phyloP scores from a whole-genome alignment of 371 early-diverging fungal species.

The Saksenaea oblongispora region DNA sequence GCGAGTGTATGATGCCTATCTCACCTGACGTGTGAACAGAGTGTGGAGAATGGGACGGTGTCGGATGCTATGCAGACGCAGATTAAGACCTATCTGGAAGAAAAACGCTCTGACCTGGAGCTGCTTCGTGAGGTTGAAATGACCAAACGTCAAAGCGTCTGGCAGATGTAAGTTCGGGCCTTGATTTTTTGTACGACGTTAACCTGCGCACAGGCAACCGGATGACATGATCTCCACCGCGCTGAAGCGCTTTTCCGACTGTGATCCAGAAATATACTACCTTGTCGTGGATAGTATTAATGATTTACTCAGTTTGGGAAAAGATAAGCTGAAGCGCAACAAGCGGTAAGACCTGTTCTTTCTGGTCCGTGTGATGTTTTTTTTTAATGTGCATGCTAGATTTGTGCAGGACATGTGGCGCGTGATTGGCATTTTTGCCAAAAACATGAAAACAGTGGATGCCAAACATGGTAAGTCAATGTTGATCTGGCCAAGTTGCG shows the following conservation, averaged over 20 bases:
- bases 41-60: constrained; percentile 37
- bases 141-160: constrained; percentile 35
- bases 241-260: constrained; percentile 25
- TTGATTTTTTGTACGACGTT: neutral
- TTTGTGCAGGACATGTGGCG: constrained; percentile 44
- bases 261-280: constrained; percentile 46
- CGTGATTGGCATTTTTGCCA: constrained; percentile 37
- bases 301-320: constrained; percentile 29
- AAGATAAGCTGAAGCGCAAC: constrained; percentile 16
- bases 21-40: neutral
- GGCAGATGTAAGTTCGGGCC: constrained; percentile 31
- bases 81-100: constrained; percentile 45
- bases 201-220: constrained; percentile 32
- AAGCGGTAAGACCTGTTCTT: constrained; percentile 16
- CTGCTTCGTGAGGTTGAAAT: constrained; percentile 49
- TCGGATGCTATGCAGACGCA: constrained; percentile 46
- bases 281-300: constrained; percentile 44
- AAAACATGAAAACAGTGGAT: constrained; percentile 23
- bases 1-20: neutral
- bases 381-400: constrained; percentile 3
- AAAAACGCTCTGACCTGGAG: constrained; percentile 51
- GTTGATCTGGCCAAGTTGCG: neutral
- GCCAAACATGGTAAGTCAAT: constrained; percentile 21
- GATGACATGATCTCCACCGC: constrained; percentile 38
- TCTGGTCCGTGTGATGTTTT: neutral